Conservation (phyloP, 2,329 filamentous ascomycete genomes). For the Cladorrhinum sp. region DNA sequence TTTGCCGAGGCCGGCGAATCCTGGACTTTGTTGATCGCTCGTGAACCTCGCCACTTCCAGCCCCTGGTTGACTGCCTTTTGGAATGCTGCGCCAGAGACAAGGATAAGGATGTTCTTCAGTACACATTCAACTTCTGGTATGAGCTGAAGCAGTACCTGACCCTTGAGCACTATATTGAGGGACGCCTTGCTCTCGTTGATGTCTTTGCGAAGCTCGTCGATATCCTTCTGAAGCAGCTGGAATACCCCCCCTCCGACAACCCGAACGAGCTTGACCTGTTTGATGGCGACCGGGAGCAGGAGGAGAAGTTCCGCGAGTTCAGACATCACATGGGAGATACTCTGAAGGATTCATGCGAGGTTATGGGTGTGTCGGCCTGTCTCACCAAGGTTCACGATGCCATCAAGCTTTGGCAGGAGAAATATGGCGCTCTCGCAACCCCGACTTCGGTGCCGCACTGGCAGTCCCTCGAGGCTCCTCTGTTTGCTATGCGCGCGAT, state of each 20-base stretch:
- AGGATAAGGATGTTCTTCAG: slow-evolving; percentile 85
- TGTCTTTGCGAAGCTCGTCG: slow-evolving; percentile 84
- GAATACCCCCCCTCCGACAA: slow-evolving; percentile 78
- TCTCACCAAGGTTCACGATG: slow-evolving; percentile 78
- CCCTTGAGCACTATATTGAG: slow-evolving; percentile 82
- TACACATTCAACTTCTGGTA: slow-evolving; percentile 98
- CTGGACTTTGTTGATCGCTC: slow-evolving; percentile 89
- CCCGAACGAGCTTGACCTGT: slow-evolving; percentile 75
- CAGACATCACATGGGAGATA: slow-evolving; percentile 95
- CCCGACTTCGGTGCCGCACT: slow-evolving; percentile 76
- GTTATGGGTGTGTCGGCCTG: slow-evolving; percentile 93
- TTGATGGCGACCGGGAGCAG: slow-evolving; percentile 91
- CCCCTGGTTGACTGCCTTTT: slow-evolving; percentile 84
- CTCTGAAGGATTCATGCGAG: slow-evolving; percentile 93
- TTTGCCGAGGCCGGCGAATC: slow-evolving; percentile 92
- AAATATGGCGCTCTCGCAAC: slow-evolving; percentile 75
- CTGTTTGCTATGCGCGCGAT: slow-evolving; percentile 94
- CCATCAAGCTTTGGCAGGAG: slow-evolving; percentile 85
- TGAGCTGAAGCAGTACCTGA: slow-evolving; percentile 94
- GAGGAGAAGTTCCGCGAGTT: slow-evolving; percentile 98
- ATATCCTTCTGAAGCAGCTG: slow-evolving; percentile 87
- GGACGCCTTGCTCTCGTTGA: slow-evolving; percentile 74
- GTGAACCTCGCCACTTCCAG: slow-evolving; percentile 77
- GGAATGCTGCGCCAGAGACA: slow-evolving; percentile 86
- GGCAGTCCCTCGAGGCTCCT: slow-evolving; percentile 94